Base-by-base conservation (phyloP, 495 filamentous ascomycete species). In the Xylaria grammica region DNA sequence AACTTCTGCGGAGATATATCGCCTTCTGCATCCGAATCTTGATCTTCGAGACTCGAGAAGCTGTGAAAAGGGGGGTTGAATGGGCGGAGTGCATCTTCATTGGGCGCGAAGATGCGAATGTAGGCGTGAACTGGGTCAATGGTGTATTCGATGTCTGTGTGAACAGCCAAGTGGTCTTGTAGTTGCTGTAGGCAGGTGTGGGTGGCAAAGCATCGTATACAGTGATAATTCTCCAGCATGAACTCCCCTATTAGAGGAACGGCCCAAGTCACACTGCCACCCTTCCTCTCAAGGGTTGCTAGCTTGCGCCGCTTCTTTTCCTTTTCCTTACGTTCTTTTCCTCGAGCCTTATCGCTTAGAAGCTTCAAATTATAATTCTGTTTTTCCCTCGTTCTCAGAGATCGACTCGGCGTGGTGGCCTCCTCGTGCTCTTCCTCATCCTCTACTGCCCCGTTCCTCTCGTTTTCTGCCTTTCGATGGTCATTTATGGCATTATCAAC, bases 311-410 rank as follows among this genome's bases (percentile, higher is more conserved):
- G 76, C 60, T 81, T 82, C 22, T 74, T 68, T 52, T 71, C 71
- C 22, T 74, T 68, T 52, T 71, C 71, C 63, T 75, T 77, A 10
- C 71, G 71, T 44, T 81, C 77, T 65, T 76, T 82, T 3, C 81
- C 81, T 32, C 81, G 72, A 13, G 78, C 77, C 50, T 72, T 81
- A 61, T 77, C 78, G 70, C 77, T 82, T 32, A 84, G 68, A 20
- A 79, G 63, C 65, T 81, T 84, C 44, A 85, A 65, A 59, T 86
- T 85, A 64, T 86, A 86, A 36, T 81, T 84, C 59, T 82, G 69
- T 13, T 72, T 81, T 71, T 40, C 74, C 60, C 78, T 71, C 62
- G 76, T 63, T 27, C 78, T 75, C 60, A 75, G 58, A 8, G 75
- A 73, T 55, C 80, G 73, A 52, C 72, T 75, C 10, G 79, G 79